phyloP scores from a whole-genome alignment of 2,329 filamentous ascomycete species.

The Neonectria faginata region DNA sequence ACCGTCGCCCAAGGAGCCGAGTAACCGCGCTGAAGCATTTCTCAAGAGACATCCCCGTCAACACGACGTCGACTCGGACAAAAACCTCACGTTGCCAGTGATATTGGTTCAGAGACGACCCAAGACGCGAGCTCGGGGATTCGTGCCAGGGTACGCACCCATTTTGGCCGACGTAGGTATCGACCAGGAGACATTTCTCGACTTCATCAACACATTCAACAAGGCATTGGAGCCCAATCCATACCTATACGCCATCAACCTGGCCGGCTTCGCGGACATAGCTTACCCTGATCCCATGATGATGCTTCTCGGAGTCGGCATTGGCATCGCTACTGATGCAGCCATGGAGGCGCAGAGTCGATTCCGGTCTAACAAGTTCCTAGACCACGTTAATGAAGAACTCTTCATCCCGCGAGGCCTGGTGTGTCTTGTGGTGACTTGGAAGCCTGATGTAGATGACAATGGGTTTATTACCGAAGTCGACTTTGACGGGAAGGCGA shows the following conservation, averaged over 20 bases:
- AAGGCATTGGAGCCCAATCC: conserved; percentile 10
- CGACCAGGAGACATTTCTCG: conserved; percentile 50
- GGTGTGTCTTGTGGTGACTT: conserved; percentile 63
- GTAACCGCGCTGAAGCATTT: conserved; percentile 1
- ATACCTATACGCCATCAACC: conserved; percentile 45
- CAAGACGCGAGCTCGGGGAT: conserved; percentile 59
- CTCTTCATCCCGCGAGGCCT: conserved; percentile 69
- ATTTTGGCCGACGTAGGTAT: conserved; percentile 59
- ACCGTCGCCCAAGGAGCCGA: not conserved
- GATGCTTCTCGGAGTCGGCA: conserved; percentile 47
- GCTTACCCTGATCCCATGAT: conserved; percentile 8
- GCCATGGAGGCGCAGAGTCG: conserved; percentile 56
- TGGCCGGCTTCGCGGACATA: conserved; percentile 5
- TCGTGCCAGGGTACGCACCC: conserved; percentile 65
- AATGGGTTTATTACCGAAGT: conserved; percentile 29
- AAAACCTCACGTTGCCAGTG: conserved; percentile 52
- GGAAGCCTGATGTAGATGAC: conserved; percentile 55
- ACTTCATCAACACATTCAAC: conserved; percentile 30
- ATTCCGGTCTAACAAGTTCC: conserved; percentile 62
- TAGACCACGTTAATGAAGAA: conserved; percentile 66
- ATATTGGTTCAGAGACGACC: conserved; percentile 66
- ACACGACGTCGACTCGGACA: not conserved
- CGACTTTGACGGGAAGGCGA: conserved; percentile 4
- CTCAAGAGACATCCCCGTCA: conserved; percentile 2
- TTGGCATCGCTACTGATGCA: conserved; percentile 56